Evolutionary conservation across 805 yeast genomes (phyloP), one percentile per base, ranked within the genome.

Genomic region (Lipomyces spencermartinsiae): DNA sequence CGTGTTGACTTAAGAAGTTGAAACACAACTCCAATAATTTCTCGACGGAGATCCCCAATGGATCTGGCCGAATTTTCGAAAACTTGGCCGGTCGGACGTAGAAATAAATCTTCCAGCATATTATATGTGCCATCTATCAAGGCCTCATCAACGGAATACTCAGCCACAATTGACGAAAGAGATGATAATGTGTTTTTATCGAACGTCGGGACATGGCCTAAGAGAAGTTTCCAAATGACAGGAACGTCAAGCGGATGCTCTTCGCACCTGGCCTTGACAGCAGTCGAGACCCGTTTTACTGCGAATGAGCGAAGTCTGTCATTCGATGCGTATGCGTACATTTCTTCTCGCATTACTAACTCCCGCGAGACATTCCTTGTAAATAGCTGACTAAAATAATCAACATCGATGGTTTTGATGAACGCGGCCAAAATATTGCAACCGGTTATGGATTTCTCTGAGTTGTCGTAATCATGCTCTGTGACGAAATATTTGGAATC

Each of bases 1-100:
- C 55, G 56, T 9, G 58, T 62, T 7, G 29, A n/a, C n/a, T 34
- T 37, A 12, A 62, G 29, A 22, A 62, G 51, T 14, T 56, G 39
- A 4, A 51, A 33, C 49, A 53, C 56, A 16, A 53, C 22, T 6
- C 29, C 34, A 16, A 53, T 5, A 31, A 53, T 53, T 14, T 53
- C 56, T 10, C 29, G 31, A 25, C 56, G 56, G n/a, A 53, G 34
- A 25, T 53, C 56, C 12, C 34, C 29, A 53, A 53, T 31, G 16
- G 31, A 25, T 14, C 34, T 25, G 4, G 33, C n/a, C 29, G 31
- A 25, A 16, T 53, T n/a, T 25, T 31, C 34, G 7, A 53, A 7
- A 10, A 53, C 34, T 14, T 53, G 34, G 4, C 56, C 56, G 6
- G 34, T 53, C 34, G 56, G 56, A n/a, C 56, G 19, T 9, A 53